Evolutionary conservation across 495 filamentous ascomycete genomes (phyloP), one percentile per base, ranked within the genome.

Genomic region (Penicillium atrosanguineum): DNA sequence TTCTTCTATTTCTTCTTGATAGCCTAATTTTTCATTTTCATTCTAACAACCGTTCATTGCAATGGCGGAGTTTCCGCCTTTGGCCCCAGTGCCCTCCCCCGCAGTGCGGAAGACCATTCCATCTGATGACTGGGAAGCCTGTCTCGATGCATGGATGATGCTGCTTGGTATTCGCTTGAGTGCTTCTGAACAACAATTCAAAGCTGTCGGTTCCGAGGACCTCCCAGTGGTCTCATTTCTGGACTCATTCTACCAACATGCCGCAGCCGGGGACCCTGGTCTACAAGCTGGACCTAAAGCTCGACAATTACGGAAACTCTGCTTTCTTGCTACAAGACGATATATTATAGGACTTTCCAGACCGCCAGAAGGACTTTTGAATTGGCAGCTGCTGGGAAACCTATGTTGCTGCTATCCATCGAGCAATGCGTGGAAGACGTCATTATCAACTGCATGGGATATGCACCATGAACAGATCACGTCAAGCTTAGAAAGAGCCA

Each of bases 21-120:
- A 18, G 6, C 9, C 42, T 6, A n/a, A 11, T 18, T 4, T 5
- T 16, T 19, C 36, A 14, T 44, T 14, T 26, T 19, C 25, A 12
- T 15, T 18, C n/a, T 26, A n/a, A 20, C 38, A 16, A 21, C 41
- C 12, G 3, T 9, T 39, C 55, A 0, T 16, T 29, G 44, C 51
- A 60, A 77, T 75, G 71, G 61, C 80, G 66, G 59, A 66, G 28
- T 75, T 89, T 18, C 90, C 90, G 23, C 76, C 82, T 23, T 78
- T 95, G 65, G 89, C 88, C 37, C 78, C 87, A 4, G 89, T 91
- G 56, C 91, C 91, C 20, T 78, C 85, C 40, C 71, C 80, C n/a
- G 71, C 73, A 48, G 82, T 90, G 71, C 82, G 85, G 57, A 79
- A 80, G 28, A 79, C 78, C 50, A 77, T 95, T 29, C 71, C 78